phyloP scores from a whole-genome alignment of 1,284 basidiomycete species.

The Xerocomus cyaneibrunnescens region DNA sequence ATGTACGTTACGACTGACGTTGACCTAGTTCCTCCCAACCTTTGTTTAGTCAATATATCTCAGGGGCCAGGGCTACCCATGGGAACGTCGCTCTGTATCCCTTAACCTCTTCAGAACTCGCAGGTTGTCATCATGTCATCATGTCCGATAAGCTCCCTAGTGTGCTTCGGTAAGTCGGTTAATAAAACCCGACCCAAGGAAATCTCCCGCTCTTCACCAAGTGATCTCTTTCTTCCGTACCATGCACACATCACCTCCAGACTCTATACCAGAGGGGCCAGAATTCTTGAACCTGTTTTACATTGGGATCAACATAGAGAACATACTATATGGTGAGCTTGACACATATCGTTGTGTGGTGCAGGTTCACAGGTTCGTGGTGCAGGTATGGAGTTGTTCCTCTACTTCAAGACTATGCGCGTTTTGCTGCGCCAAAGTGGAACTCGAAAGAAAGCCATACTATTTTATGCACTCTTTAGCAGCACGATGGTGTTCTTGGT shows the following conservation, averaged over 20 bases:
- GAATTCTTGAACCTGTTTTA: not conserved
- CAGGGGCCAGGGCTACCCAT: not conserved
- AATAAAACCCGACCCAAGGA: not conserved
- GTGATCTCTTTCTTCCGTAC: not conserved
- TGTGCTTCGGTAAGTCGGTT: not conserved
- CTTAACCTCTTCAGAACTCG: not conserved
- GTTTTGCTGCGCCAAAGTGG: not conserved
- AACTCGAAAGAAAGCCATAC: not conserved
- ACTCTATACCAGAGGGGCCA: not conserved
- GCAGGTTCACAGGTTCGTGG: not conserved
- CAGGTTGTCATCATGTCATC: not conserved
- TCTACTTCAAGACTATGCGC: constrained; percentile 2
- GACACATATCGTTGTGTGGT: too few relatives aligned
- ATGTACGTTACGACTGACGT: not conserved
- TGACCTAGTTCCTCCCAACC: not conserved
- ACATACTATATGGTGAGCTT: not conserved
- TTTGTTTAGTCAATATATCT: not conserved
- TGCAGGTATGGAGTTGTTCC: not conserved
- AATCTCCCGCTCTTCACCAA: too few relatives aligned
- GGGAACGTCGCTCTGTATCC: not conserved
- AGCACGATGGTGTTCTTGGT: not conserved
- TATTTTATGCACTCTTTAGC: constrained; percentile 1
- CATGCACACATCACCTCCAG: not conserved
- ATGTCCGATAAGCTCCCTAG: not conserved
- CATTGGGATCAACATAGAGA: not conserved